These are phyloP conservation scores for Tilletia horrida DNA, from an alignment of 1,284 basidiomycete species.

Conservation along the genomic window DNA sequence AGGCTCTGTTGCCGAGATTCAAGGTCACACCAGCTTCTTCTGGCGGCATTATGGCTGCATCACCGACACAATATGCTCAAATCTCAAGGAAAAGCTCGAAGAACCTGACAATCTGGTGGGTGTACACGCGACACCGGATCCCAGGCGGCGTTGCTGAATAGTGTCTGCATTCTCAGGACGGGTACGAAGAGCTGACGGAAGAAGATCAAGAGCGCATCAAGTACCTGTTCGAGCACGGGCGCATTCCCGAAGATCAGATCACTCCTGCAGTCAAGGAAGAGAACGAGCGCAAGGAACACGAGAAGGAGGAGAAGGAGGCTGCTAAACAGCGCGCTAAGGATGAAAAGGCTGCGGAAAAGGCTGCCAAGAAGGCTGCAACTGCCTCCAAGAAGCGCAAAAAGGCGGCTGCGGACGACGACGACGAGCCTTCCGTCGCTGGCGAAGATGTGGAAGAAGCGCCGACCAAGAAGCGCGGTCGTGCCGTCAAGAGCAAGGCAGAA, in stretches of 20 bases:
- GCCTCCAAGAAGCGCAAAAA: conserved; percentile 9
- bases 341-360: conserved; percentile 1
- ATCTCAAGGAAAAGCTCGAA: not conserved
- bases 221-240: not conserved
- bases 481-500: not conserved
- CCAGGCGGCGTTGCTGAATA: not conserved
- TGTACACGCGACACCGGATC: not conserved
- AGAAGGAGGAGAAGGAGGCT: conserved; percentile 4
- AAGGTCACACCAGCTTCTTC: not conserved
- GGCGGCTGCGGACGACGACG: not conserved
- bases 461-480: not conserved
- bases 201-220: conserved; percentile 8
- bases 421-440: not conserved
- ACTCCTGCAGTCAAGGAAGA: not conserved
- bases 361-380: not conserved
- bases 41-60: conserved; percentile 16
- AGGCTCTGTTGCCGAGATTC: conserved; percentile 3
- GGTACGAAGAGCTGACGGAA: conserved; percentile 6
- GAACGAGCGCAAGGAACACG: not conserved
- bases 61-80: not conserved
- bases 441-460: not conserved
- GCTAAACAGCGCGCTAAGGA: conserved; percentile 1
- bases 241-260: not conserved
- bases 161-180: not conserved
- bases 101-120: conserved; percentile 2